Evolutionary conservation across 108 stramenopile genomes (phyloP), one percentile per base, ranked within the genome.

Genomic region (Fragilaria radians): DNA sequence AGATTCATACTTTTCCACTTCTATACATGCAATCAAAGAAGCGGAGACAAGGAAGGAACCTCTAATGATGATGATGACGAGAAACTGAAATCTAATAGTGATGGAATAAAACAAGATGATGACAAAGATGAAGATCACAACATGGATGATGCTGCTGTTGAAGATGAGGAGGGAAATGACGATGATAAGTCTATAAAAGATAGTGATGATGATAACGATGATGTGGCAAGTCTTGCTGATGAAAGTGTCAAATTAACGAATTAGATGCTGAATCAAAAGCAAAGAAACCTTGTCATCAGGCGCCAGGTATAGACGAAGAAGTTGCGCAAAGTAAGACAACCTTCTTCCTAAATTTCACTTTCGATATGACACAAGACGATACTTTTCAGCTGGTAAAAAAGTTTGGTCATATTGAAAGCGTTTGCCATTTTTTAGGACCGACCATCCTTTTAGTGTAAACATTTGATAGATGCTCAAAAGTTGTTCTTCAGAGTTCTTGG

Each of bases 331-430:
- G 72, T 31, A 68, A 76, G 9, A 60, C 66, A 31, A 53, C 97
- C 1, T 99, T 99, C 60, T 48, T 99, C 19, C 86, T 97, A 27
- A 96, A 98, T 67, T 65, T 99, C 34, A 89, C 96, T 17, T 99
- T 97, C 67, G 98, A 98, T 72, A 68, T 84, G 26, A 93, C 92
- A 29, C 70, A 89, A 30, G 79, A 89, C 48, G 91, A 89, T 49
- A 24, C 98, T 5, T 86, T 87, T 61, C 70, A 88, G 50, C 63
- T 83, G 24, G 91, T 98, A 68, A 51, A 63, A 23, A 68, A 76
- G 47, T 96, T 78, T 74, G 98, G 96, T 4, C 65, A 71, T 34
- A 80, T 99, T 45, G 74, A 74, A 32, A 66, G 84, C 29, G 92
- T 92, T 25, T 88, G 84, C 62, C 61, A 97, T 4, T 94, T 97